These are phyloP conservation scores for Phytophthora crassamura DNA, from an alignment of 352 stramenopile genomes.

Conservation along the genomic window DNA sequence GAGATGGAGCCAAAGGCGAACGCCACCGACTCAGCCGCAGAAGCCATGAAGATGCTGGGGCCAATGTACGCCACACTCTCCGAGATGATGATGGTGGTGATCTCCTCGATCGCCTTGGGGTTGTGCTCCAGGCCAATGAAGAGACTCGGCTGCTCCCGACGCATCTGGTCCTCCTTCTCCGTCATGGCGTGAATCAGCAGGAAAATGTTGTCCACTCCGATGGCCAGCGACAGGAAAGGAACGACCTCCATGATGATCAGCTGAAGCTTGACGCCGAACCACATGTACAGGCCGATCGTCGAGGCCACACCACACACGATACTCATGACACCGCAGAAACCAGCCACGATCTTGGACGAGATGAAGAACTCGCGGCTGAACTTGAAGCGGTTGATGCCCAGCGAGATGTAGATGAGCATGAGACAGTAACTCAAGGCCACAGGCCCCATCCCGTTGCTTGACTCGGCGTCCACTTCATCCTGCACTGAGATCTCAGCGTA, in stretches of 20 bases:
- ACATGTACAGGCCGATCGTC: conserved; percentile 72
- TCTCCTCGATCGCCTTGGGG: conserved; percentile 44
- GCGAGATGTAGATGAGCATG: conserved; percentile 74
- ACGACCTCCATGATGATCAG: conserved; percentile 80
- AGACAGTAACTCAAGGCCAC: conserved; percentile 61
- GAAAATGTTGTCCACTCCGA: conserved; percentile 81
- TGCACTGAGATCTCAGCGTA: conserved; percentile 67
- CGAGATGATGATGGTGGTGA: conserved; percentile 46
- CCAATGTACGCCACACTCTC: conserved; percentile 59
- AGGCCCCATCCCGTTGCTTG: conserved; percentile 53
- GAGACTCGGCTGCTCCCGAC: conserved; percentile 39
- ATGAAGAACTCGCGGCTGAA: conserved; percentile 57
- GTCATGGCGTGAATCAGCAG: conserved; percentile 66
- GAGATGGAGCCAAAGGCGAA: conserved; percentile 71
- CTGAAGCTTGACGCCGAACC: conserved; percentile 63
- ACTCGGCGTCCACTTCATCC: conserved; percentile 66
- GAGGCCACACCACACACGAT: conserved; percentile 66
- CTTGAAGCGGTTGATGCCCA: conserved; percentile 71
- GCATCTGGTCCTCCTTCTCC: conserved; percentile 51
- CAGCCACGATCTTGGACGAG: conserved; percentile 61
- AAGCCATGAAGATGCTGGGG: conserved; percentile 75
- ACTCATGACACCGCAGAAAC: conserved; percentile 63
- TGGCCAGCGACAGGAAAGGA: conserved; percentile 69
- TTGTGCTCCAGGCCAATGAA: conserved; percentile 55
- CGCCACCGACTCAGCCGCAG: conserved; percentile 53